phyloP scores from a whole-genome alignment of 2,329 filamentous ascomycete species.

The Lecanoromycetidae sp. region DNA sequence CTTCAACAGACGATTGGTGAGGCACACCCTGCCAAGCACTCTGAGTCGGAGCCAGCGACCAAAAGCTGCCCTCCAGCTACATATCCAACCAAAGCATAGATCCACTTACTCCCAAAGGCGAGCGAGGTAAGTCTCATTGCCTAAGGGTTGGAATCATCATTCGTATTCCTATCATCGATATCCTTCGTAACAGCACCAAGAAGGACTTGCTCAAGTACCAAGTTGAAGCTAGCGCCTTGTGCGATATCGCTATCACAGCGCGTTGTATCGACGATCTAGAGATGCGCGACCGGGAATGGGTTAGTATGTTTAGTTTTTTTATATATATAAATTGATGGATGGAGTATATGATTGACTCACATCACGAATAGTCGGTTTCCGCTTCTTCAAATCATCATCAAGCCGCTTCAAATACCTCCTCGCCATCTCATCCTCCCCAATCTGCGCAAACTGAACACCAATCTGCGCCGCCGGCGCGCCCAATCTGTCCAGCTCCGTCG shows the following conservation, averaged over 20 bases:
- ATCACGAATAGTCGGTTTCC: neutral
- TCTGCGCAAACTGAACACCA: conserved; percentile 9
- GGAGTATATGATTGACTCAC: too few species aligned
- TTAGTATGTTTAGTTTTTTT: neutral
- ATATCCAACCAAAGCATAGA: too few species aligned
- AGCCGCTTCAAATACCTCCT: conserved; percentile 2
- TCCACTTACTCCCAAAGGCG: too few species aligned
- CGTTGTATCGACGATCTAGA: conserved; percentile 10
- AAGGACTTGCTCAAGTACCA: neutral
- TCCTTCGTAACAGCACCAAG: conserved; percentile 6
- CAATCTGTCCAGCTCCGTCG: conserved; percentile 1
- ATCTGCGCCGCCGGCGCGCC: conserved; percentile 1
- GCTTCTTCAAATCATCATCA: conserved; percentile 3
- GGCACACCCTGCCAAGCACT: too few species aligned
- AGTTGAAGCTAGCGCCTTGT: neutral
- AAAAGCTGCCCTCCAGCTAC: too few species aligned
- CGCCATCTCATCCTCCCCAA: conserved; percentile 5
- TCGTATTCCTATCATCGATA: neutral
- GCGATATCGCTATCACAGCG: neutral
- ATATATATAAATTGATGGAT: too few species aligned
- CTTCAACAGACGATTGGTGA: too few species aligned
- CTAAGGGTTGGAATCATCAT: too few species aligned
- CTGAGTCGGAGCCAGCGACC: too few species aligned
- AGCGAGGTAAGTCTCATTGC: too few species aligned
- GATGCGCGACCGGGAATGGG: too few species aligned